Conservation (phyloP, 495 filamentous ascomycete genomes). For the Aspergillus nidulans region DNA sequence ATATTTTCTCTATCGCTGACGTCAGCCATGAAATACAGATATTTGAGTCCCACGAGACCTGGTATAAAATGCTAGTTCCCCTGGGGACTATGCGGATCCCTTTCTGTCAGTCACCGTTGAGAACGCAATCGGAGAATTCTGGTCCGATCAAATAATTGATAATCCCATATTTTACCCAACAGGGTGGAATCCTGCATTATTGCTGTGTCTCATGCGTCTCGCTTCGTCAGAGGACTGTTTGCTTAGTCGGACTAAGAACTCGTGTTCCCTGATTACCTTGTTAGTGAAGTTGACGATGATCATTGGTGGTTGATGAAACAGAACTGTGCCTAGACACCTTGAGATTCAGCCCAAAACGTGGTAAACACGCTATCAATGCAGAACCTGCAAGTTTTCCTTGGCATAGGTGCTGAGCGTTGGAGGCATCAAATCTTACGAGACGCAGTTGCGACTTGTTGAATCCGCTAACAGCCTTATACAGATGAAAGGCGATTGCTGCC, state of each 20-base stretch:
- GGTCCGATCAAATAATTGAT: conserved; percentile 12
- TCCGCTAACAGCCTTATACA: background rate
- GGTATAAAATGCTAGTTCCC: background rate
- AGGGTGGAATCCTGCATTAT: conserved; percentile 19
- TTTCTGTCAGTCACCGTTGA: background rate
- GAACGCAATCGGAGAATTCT: background rate
- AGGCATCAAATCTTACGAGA: background rate
- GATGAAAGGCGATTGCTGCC: background rate
- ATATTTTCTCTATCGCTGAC: background rate
- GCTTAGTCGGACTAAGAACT: too few species aligned
- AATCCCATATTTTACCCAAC: conserved; percentile 15
- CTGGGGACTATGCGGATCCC: background rate
- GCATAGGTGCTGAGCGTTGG: background rate
- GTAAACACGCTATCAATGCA: background rate
- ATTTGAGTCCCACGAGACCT: background rate
- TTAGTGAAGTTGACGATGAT: background rate
- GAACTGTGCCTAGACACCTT: background rate
- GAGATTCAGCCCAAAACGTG: background rate
- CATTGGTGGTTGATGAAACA: background rate
- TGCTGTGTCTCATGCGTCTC: background rate
- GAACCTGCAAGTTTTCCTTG: background rate
- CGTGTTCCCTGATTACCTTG: background rate
- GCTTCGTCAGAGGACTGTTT: too few species aligned
- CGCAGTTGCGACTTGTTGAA: background rate
- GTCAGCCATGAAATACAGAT: background rate